phyloP scores from a whole-genome alignment of 2,329 filamentous ascomycete species.

The Mycosphaerella sp. region DNA sequence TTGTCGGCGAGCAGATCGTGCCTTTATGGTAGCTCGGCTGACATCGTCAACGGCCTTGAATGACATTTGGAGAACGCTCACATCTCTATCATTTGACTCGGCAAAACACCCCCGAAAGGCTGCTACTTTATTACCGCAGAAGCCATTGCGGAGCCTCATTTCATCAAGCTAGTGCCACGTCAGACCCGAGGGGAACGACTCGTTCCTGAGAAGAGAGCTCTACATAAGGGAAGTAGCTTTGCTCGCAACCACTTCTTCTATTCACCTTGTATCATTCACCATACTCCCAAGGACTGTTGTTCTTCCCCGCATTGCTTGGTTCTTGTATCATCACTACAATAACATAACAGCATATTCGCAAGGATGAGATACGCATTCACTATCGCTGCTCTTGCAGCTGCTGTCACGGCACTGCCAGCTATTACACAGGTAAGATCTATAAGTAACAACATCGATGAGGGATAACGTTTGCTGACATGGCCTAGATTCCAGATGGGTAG shows the following conservation, averaged over 20 bases:
- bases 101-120: not conserved
- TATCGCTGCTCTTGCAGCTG: slow-evolving; percentile 9
- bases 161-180: not conserved
- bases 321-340: not conserved
- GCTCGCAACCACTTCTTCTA: not conserved
- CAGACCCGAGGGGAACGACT: not conserved
- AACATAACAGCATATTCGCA: not conserved
- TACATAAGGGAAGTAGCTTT: not conserved
- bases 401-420: slow-evolving; percentile 9
- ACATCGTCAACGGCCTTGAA: not conserved
- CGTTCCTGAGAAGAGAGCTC: not conserved
- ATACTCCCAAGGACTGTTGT: no score
- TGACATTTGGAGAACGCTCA: not conserved
- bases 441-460: not conserved
- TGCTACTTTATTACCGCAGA: not conserved
- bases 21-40: not conserved
- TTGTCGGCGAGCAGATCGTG: not conserved
- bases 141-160: not conserved
- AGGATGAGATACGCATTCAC: slow-evolving; percentile 13
- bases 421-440: not conserved
- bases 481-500: not conserved
- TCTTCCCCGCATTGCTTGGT: no score
- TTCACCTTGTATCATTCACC: not conserved
- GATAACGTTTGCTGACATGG: not conserved
- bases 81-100: not conserved